Conservation (phyloP, 1,139 yeast species). For the Geotrichum aggregatum region DNA sequence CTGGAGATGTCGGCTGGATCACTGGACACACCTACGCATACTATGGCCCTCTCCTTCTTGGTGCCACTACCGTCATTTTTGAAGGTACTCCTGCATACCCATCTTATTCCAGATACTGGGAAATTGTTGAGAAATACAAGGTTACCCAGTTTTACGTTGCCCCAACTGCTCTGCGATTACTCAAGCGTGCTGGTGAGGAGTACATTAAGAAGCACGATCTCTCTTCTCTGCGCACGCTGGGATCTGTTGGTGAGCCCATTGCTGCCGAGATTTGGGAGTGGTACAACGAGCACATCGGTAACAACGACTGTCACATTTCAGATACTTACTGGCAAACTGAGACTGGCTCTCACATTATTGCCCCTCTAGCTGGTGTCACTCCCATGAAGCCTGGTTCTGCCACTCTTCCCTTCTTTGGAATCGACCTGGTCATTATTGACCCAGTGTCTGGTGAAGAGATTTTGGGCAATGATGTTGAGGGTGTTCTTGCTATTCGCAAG, state of each 20-base stretch:
- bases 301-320: conserved; percentile 75
- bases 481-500: conserved; percentile 82
- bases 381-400: conserved; percentile 98
- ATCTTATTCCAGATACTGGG: conserved; percentile 94
- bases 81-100: conserved; percentile 99
- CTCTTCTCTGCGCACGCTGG: conserved; percentile 86
- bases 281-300: conserved; percentile 91
- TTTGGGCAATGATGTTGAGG: conserved; percentile 88
- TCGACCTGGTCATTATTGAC: conserved; percentile 83
- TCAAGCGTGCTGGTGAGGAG: conserved; percentile 93
- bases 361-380: conserved; percentile 90
- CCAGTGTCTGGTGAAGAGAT: conserved; percentile 85
- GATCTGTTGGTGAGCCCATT: conserved; percentile 98
- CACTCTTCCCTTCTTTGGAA: conserved; percentile 92
- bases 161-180: conserved; percentile 93
- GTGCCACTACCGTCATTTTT: conserved; percentile 86
- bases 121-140: conserved; percentile 85
- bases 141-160: conserved; percentile 98
- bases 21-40: conserved; percentile 96
- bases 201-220: conserved; percentile 83
- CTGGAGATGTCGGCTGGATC: conserved; percentile 99
- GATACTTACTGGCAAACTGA: conserved; percentile 99
- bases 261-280: conserved; percentile 98
- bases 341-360: conserved; percentile 92
- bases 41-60: conserved; percentile 86